Percentiles rank a stretch among this genome's conserved stretches.
These are phyloP conservation scores for Aureobasidium melanogenum DNA, from an alignment of 2,329 filamentous ascomycete genomes.

Conservation along the genomic window DNA sequence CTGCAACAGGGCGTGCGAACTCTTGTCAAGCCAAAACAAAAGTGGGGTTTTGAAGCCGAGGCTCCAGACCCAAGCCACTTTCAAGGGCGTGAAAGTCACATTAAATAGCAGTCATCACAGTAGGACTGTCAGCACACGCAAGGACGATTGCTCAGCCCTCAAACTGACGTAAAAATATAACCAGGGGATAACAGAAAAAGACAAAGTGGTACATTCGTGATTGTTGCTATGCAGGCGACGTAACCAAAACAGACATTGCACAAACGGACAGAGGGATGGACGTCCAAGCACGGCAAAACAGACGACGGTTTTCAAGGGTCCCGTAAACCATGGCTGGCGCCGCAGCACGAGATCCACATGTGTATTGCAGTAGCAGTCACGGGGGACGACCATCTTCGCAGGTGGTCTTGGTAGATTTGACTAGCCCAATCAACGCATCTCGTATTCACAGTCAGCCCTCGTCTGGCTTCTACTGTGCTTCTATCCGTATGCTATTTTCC, in stretches of 20 bases:
- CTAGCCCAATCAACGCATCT: slow-evolving; percentile 7
- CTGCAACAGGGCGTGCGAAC: background rate
- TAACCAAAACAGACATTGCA: slow-evolving; percentile 3
- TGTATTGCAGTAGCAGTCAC: background rate
- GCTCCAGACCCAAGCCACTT: background rate
- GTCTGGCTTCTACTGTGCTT: background rate
- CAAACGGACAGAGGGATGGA: background rate
- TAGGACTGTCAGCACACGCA: background rate
- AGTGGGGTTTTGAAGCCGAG: slow-evolving; percentile 4
- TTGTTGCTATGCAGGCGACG: background rate
- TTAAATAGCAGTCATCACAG: background rate
- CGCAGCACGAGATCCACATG: background rate
- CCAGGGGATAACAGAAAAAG: background rate
- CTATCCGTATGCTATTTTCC: background rate
- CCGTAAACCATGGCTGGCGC: background rate
- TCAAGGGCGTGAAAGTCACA: background rate
- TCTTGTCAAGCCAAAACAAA: slow-evolving; percentile 5
- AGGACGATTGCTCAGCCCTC: background rate
- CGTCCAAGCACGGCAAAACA: background rate
- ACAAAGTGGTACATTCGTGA: background rate
- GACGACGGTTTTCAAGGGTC: background rate
- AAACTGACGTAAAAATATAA: background rate
- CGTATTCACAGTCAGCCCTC: slow-evolving; percentile 2
- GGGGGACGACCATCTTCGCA: background rate
- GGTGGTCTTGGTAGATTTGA: slow-evolving; percentile 6